Evolutionary conservation across 139 green algal genomes (phyloP).

Genomic region (Zygnema circumcarinatum): DNA sequence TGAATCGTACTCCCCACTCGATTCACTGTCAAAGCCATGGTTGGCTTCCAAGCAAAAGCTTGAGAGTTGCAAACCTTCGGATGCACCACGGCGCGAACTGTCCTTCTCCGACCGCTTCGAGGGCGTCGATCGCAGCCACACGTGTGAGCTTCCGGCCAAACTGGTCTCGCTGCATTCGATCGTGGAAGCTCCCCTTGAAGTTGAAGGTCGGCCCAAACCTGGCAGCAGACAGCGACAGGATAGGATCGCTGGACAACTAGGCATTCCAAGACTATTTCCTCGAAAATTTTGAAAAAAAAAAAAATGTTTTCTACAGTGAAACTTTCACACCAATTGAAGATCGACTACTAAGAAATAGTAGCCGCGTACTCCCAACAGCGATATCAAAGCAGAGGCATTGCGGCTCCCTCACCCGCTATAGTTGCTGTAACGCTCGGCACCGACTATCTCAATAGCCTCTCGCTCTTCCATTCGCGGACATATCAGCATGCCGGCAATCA

Average conservation of each 20-base stretch:
- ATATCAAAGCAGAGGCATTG: not conserved
- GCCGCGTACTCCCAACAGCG: not conserved
- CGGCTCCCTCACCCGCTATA: conserved; percentile 43
- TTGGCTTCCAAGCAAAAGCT: no score
- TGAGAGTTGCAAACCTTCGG: no score
- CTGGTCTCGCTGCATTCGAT: conserved; percentile 4
- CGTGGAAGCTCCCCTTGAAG: conserved; percentile 33
- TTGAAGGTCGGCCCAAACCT: conserved; percentile 51
- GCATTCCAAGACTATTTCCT: not conserved
- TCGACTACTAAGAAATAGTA: not conserved
- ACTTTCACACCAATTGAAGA: not conserved
- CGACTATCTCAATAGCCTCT: conserved; percentile 54
- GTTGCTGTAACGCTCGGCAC: conserved; percentile 44
- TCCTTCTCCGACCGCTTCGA: not conserved
- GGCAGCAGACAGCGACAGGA: not conserved
- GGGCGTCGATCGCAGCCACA: conserved; percentile 44
- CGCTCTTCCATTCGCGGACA: conserved; percentile 31
- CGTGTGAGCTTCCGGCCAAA: conserved; percentile 12
- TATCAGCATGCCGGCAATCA: conserved; percentile 54
- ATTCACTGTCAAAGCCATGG: no score
- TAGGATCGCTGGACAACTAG: not conserved
- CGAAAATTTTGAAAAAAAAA: no score
- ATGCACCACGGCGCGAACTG: not conserved
- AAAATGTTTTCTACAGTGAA: no score
- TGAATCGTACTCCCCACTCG: no score